A percentile compares a stretch with the other conserved stretches of the same genome.
phyloP scores from a whole-genome alignment of 345 rosid species.

The Cardamine chenopodiifolia region DNA sequence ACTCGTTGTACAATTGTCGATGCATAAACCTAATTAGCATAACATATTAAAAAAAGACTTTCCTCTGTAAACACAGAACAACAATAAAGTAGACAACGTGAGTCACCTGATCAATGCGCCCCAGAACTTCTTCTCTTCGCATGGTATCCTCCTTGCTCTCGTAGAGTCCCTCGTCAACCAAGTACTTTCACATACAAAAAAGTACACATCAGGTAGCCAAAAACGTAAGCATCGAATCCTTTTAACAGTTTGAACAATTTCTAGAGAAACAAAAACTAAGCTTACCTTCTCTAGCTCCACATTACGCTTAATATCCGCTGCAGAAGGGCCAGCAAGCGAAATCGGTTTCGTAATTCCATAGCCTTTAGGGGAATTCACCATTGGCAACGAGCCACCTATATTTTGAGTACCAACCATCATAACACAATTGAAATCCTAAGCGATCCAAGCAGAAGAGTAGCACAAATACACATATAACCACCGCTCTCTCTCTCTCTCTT shows the following conservation, averaged over 20 bases:
- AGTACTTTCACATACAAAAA: constrained; percentile 45
- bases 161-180: constrained; percentile 70
- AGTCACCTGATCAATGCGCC: constrained; percentile 64
- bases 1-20: not conserved
- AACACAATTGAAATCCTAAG: constrained; percentile 7
- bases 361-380: constrained; percentile 38
- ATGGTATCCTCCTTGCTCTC: constrained; percentile 79
- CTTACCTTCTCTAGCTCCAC: constrained; percentile 66
- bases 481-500: constrained; percentile 3
- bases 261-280: not conserved
- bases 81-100: not conserved
- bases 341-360: constrained; percentile 81
- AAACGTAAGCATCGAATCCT: not conserved
- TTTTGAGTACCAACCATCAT: constrained; percentile 63
- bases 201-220: not conserved
- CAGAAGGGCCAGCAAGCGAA: constrained; percentile 72
- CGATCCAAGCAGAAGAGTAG: constrained; percentile 28
- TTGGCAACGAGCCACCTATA: constrained; percentile 43
- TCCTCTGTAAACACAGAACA: not conserved
- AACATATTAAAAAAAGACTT: not conserved
- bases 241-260: not conserved
- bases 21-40: no score
- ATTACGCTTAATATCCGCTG: constrained; percentile 70
- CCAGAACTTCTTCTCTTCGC: constrained; percentile 71
- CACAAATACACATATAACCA: constrained; percentile 9